Conservation (phyloP, 352 stramenopile species). For the Phytopythium aichiense region DNA sequence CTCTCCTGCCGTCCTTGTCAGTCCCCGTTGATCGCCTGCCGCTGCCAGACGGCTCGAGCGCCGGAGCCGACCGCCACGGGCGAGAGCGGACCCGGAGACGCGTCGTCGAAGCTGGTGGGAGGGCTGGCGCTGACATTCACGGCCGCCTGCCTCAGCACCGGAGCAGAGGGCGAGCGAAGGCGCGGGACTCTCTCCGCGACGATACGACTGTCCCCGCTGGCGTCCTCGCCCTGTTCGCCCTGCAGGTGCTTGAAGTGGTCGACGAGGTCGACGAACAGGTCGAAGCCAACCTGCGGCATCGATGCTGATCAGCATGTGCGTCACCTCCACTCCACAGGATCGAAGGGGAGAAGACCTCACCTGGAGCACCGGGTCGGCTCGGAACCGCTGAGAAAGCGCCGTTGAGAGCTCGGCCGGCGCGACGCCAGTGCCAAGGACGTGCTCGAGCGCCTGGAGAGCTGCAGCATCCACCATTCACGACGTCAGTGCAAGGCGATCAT, state of each 20-base stretch:
- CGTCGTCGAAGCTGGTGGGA: neutral
- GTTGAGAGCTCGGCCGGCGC: conserved; percentile 30
- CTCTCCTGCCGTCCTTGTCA: neutral
- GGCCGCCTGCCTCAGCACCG: too few species aligned
- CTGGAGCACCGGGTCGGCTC: conserved; percentile 29
- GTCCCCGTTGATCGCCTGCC: neutral
- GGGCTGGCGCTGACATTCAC: neutral
- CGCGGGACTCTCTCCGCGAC: neutral
- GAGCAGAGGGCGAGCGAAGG: neutral
- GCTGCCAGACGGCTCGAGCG: neutral
- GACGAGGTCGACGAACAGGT: conserved; percentile 53
- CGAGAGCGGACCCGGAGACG: neutral
- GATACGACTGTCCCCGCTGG: conserved; percentile 1
- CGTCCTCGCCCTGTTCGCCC: conserved; percentile 8
- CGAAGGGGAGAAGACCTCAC: conserved; percentile 16
- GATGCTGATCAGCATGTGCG: neutral
- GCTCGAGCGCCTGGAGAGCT: conserved; percentile 62
- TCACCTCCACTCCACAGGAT: neutral
- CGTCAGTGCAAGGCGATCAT: neutral
- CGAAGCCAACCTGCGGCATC: conserved; percentile 46
- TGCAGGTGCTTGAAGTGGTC: conserved; percentile 24
- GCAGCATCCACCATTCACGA: neutral
- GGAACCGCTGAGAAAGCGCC: conserved; percentile 21
- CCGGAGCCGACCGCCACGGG: conserved; percentile 1
- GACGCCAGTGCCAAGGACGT: conserved; percentile 55